phyloP scores from a whole-genome alignment of 306 rosid species.

The Abrus precatorius region DNA sequence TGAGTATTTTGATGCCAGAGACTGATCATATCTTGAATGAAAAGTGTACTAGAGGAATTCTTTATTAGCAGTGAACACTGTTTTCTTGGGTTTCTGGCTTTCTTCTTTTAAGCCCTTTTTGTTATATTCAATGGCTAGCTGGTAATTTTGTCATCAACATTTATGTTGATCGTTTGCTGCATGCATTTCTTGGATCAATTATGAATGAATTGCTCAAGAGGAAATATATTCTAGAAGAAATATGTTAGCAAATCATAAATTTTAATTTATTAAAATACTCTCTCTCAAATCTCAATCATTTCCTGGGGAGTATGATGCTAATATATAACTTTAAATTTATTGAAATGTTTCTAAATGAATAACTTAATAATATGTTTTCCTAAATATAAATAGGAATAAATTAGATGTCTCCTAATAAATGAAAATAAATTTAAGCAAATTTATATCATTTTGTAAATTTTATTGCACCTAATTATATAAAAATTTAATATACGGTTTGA shows the following conservation, averaged over 20 bases:
- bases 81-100: neutral
- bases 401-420: no score
- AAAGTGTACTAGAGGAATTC: constrained; percentile 15
- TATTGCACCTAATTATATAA: no score
- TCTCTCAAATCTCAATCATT: no score
- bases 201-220: neutral
- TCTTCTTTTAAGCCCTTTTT: neutral
- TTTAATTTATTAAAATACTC: no score
- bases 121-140: neutral
- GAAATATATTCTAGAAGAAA: neutral
- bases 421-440: no score
- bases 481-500: no score
- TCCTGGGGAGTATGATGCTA: no score
- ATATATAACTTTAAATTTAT: no score
- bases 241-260: neutral
- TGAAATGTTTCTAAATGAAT: no score
- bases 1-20: constrained; percentile 1
- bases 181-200: neutral
- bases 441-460: no score
- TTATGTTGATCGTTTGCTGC: constrained; percentile 26
- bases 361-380: no score
- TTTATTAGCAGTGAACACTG: neutral
- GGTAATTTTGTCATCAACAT: constrained; percentile 30
- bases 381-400: no score
- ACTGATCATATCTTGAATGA: neutral